phyloP scores from a whole-genome alignment of 805 yeast genomes.

The Candida stauntonica region DNA sequence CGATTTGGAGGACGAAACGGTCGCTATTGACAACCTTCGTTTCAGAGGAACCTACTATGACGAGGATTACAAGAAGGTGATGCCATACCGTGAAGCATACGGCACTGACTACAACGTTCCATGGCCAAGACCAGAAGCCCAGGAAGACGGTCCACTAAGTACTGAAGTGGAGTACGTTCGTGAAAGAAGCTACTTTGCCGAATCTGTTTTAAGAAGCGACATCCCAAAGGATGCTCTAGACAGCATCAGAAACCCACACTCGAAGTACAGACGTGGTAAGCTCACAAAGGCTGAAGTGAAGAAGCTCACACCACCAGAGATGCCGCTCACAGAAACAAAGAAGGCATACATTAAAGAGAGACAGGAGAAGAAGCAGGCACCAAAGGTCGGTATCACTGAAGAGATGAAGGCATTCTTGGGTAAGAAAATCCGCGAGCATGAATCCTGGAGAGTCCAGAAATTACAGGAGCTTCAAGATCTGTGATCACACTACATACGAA shows the following conservation, averaged over 20 bases:
- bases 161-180: slow-evolving; percentile 55
- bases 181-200: slow-evolving; percentile 72
- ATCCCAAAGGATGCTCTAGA: slow-evolving; percentile 62
- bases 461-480: slow-evolving; percentile 14
- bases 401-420: slow-evolving; percentile 57
- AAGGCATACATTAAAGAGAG: slow-evolving; percentile 57
- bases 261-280: slow-evolving; percentile 60
- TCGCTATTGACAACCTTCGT: slow-evolving; percentile 72
- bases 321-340: slow-evolving; percentile 69
- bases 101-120: slow-evolving; percentile 72
- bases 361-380: slow-evolving; percentile 37
- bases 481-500: background rate
- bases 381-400: slow-evolving; percentile 37
- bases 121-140: slow-evolving; percentile 74
- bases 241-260: slow-evolving; percentile 73
- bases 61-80: slow-evolving; percentile 60
- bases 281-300: slow-evolving; percentile 60
- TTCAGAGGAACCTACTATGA: slow-evolving; percentile 72
- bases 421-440: slow-evolving; percentile 33
- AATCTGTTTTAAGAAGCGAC: slow-evolving; percentile 60
- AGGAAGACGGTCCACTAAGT: slow-evolving; percentile 52
- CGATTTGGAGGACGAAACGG: slow-evolving; percentile 64
- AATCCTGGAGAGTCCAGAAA: slow-evolving; percentile 13
- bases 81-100: slow-evolving; percentile 75
- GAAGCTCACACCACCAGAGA: slow-evolving; percentile 59